Conservation (phyloP, 768 basidiomycete species). For the Pholiota molesta region DNA sequence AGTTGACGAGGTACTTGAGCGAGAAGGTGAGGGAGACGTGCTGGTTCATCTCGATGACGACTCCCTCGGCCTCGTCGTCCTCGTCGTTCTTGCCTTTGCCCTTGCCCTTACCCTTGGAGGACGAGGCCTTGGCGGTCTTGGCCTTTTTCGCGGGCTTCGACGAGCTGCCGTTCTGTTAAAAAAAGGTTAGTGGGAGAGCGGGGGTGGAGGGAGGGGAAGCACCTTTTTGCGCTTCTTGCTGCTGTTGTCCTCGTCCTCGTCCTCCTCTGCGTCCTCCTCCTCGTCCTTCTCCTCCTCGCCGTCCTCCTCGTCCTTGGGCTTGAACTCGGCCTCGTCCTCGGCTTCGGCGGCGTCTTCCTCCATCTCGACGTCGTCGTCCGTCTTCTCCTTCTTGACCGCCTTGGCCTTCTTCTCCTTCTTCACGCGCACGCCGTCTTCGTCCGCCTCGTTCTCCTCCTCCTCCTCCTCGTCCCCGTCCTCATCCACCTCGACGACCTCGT, state of each 20-base stretch:
- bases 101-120: constrained; percentile 51
- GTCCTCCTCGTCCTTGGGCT: constrained; percentile 37
- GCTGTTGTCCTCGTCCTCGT: constrained; percentile 51
- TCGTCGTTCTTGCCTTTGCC: constrained; percentile 68
- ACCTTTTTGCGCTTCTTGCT: constrained; percentile 80
- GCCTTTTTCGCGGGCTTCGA: constrained; percentile 49
- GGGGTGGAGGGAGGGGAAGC: constrained; percentile 30
- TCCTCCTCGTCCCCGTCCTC: constrained; percentile 44
- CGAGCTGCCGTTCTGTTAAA: constrained; percentile 31
- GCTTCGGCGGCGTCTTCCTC: constrained; percentile 52
- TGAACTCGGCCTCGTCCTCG: constrained; percentile 56
- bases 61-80: constrained; percentile 53
- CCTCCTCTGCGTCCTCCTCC: constrained; percentile 46
- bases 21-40: constrained; percentile 94
- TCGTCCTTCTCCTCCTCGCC: constrained; percentile 27
- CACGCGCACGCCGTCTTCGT: constrained; percentile 50
- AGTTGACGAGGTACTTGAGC: constrained; percentile 96
- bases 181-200: constrained; percentile 21
- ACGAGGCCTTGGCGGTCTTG: constrained; percentile 42
- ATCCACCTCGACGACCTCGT: constrained; percentile 37
- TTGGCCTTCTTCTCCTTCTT: constrained; percentile 45
- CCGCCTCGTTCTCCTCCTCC: constrained; percentile 32
- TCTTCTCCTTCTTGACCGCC: constrained; percentile 52
- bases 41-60: constrained; percentile 85
- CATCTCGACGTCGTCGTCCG: constrained; percentile 56